Evolutionary conservation across 192 early-diverging fungal species (phyloP).

Genomic region (Coemansia brasiliensis): DNA sequence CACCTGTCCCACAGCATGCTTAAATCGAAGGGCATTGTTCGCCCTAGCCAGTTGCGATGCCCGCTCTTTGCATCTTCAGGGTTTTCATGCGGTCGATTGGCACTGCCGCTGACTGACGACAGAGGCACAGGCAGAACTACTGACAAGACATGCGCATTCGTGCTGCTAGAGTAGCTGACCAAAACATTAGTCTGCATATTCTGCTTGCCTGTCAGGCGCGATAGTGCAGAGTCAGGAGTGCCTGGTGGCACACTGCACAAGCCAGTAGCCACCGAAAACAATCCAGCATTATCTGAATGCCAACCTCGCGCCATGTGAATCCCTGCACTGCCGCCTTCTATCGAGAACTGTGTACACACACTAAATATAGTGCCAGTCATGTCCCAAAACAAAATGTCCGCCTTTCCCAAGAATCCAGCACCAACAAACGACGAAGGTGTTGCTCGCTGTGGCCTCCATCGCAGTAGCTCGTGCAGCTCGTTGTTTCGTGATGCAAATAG

Average conservation of each 20-base stretch:
- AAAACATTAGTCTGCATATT: constrained; percentile 18
- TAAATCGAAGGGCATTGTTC: constrained; percentile 22
- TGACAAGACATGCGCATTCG: constrained; percentile 23
- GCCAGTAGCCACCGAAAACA: constrained; percentile 4
- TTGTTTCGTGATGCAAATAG: constrained; percentile 41
- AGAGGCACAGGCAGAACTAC: constrained; percentile 37
- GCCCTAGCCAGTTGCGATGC: constrained; percentile 39
- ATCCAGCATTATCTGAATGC: constrained; percentile 12
- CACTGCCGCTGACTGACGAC: constrained; percentile 47
- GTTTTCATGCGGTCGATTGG: constrained; percentile 34
- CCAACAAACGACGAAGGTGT: constrained; percentile 31
- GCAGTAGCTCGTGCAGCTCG: constrained; percentile 44
- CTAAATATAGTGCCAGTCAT: constrained; percentile 40
- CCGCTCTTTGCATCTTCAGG: constrained; percentile 13
- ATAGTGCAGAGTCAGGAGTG: constrained; percentile 20
- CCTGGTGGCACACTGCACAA: constrained; percentile 15
- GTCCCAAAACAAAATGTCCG: constrained; percentile 50
- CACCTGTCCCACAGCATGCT: constrained; percentile 28
- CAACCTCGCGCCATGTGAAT: constrained; percentile 35
- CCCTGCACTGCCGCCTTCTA: constrained; percentile 51
- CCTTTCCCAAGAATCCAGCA: constrained; percentile 32
- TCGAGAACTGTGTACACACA: constrained; percentile 43
- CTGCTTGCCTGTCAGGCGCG: not conserved
- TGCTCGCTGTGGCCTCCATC: constrained; percentile 41
- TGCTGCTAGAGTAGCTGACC: constrained; percentile 27